Base-by-base conservation (phyloP, 139 green algal species). In the Pseudopediastrum boryanum region DNA sequence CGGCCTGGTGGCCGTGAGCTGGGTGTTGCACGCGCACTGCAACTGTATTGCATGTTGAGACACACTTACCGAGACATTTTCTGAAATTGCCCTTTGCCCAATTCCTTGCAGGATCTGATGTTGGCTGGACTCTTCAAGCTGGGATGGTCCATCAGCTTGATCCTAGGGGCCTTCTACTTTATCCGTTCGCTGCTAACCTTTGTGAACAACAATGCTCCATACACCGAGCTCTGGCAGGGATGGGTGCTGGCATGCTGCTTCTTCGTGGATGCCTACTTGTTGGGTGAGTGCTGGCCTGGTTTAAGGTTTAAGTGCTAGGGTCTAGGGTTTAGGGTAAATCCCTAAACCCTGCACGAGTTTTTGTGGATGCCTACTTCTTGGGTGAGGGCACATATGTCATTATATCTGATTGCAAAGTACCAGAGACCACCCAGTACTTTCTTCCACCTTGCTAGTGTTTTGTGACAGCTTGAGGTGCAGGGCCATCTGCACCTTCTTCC, bases 161-260 rank as follows among this genome's bases (percentile, higher is more conserved):
- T 70, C 12, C 8, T 70, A 7, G 61, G 61, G n/a, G 54, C 48
- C 48, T 19, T 16, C 48, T 58, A 27, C 48, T 58, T 16, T 64
- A 27, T 27, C 54, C 10, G 10, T 27, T 6, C 10, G 7, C 54
- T 13, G 54, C 8, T 64, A 8, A 6, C 8, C 54, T 25, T 27
- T 27, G 8, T 27, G 8, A 71, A 86, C 65, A 81, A 90, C 46
- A 67, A 39, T 21, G 58, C 71, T 7, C 59, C 69, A 21, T 61
- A 81, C 4, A 68, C 44, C 36, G 31, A 59, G 16, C 35, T 63
- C 42, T 83, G 75, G 35, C 79, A 87, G 36, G 85, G 85, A 46
- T 92, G 85, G 85, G 74, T 87, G 44, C 85, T 91, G 8, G 73
- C 84, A 2, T 58, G 3, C 59, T 80, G 59, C 61, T 91, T 91